Evolutionary conservation across 73 alveolate species (phyloP), one percentile per base, ranked within the genome.

Genomic region (Loxodes magnus): DNA sequence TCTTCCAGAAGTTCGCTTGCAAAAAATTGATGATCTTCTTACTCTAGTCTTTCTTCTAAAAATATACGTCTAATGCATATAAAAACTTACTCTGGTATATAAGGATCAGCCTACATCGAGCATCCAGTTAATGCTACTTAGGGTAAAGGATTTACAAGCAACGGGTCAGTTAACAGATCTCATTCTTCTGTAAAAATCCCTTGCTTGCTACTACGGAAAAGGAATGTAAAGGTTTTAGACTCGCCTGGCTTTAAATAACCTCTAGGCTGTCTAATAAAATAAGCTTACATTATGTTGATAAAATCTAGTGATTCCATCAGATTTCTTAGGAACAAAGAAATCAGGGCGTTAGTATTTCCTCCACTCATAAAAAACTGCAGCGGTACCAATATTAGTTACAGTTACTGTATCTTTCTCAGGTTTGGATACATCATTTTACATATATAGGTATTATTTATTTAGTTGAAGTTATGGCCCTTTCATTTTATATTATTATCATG

Each of bases 161-260:
- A 31, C 1, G 90, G 90, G 7, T 77, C 90, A 48, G 90, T 62
- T 9, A 66, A 25, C 39, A 77, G 50, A 30, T 77, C 90, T 75
- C 84, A 77, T 34, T 68, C 90, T 35, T 77, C 90, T 26, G 69
- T 43, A 44, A 35, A 77, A 51, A 69, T 49, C 7, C 90, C 90
- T 2, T 71, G 74, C 34, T 28, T 54, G 21, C 24, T 43, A 5
- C 80, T 59, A 37, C 76, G 52, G 59, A 77, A 77, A 9, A 77
- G 37, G 39, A 77, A 69, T 9, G 58, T 42, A 55, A 69, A 77
- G 3, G 68, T 50, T 35, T 77, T 77, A 28, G 63, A 23, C 50
- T 77, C 84, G 4, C 82, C 82, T 19, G 90, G 90, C n/a, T 46
- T 55, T 24, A 75, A 25, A 2, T 37, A 26, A 15, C 64, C 48